These are phyloP conservation scores for Pezicula carpinea DNA, from an alignment of 2,329 filamentous ascomycete species.

Conservation along the genomic window DNA sequence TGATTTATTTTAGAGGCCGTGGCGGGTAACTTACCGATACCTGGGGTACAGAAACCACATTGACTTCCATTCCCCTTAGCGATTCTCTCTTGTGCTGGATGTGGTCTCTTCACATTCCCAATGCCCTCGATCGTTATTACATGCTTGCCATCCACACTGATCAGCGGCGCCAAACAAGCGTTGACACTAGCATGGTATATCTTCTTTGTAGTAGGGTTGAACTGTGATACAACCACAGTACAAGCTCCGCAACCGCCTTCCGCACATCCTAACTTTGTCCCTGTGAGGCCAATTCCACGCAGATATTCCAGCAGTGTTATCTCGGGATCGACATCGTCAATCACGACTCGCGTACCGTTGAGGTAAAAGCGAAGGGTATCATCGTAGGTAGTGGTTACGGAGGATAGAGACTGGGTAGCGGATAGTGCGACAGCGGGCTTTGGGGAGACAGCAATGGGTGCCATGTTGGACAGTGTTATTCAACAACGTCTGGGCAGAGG, in stretches of 20 bases:
- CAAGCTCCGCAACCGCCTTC: slow-evolving; percentile 97
- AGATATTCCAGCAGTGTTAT: slow-evolving; percentile 90
- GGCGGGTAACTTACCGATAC: slow-evolving; percentile 48
- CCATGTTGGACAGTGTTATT: slow-evolving; percentile 37
- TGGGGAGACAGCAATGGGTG: slow-evolving; percentile 50
- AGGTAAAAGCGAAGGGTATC: slow-evolving; percentile 90
- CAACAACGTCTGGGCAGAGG: not conserved
- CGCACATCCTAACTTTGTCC: slow-evolving; percentile 93
- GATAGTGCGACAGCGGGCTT: slow-evolving; percentile 23
- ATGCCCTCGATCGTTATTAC: slow-evolving; percentile 98
- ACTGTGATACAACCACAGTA: slow-evolving; percentile 90
- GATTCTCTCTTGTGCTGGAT: slow-evolving; percentile 86
- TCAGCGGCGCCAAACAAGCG: slow-evolving; percentile 87
- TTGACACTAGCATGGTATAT: slow-evolving; percentile 98
- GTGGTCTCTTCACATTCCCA: slow-evolving; percentile 78
- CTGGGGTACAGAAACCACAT: slow-evolving; percentile 90
- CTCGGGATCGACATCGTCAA: slow-evolving; percentile 88
- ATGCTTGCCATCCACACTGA: slow-evolving; percentile 94
- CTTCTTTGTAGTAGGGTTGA: slow-evolving; percentile 77
- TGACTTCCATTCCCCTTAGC: slow-evolving; percentile 90
- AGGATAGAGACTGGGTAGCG: slow-evolving; percentile 38
- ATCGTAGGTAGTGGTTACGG: slow-evolving; percentile 73
- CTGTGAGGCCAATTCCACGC: slow-evolving; percentile 85
- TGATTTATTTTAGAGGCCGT: no score
- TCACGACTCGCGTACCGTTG: slow-evolving; percentile 82